phyloP scores from a whole-genome alignment of 179 eudicot species.

The Carnegiea gigantea region DNA sequence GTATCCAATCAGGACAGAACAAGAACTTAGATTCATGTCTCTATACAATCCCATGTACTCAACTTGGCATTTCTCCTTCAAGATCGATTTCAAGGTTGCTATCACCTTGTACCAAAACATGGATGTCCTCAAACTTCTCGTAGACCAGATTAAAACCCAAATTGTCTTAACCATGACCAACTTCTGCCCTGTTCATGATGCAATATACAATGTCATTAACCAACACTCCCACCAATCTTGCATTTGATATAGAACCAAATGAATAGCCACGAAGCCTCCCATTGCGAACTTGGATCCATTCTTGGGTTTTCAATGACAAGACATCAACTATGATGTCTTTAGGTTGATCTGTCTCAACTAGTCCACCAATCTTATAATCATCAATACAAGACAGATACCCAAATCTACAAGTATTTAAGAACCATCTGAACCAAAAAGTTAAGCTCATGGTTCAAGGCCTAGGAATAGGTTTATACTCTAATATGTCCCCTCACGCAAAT shows the following conservation, averaged over 20 bases:
- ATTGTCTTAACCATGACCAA: constrained; percentile 17
- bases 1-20: constrained; percentile 24
- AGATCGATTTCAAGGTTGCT: constrained; percentile 22
- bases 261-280: constrained; percentile 9
- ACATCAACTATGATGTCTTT: constrained; percentile 16
- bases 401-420: too few species aligned
- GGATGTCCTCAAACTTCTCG: constrained; percentile 18
- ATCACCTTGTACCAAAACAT: constrained; percentile 15
- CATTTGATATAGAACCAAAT: background rate
- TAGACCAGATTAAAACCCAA: constrained; percentile 22
- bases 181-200: constrained; percentile 22
- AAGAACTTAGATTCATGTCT: constrained; percentile 26
- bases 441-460: too few species aligned
- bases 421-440: too few species aligned
- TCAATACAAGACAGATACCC: constrained; percentile 19
- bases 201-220: constrained; percentile 25
- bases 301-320: constrained; percentile 17
- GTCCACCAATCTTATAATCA: constrained; percentile 29
- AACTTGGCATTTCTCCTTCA: constrained; percentile 20
- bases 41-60: constrained; percentile 32
- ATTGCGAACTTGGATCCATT: constrained; percentile 26
- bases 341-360: constrained; percentile 8
- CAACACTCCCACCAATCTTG: constrained; percentile 17
- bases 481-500: too few species aligned
- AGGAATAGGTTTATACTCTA: too few species aligned